These are phyloP conservation scores for Colletotrichum cordylinicola DNA, from an alignment of 2,329 filamentous ascomycete genomes.

Conservation along the genomic window DNA sequence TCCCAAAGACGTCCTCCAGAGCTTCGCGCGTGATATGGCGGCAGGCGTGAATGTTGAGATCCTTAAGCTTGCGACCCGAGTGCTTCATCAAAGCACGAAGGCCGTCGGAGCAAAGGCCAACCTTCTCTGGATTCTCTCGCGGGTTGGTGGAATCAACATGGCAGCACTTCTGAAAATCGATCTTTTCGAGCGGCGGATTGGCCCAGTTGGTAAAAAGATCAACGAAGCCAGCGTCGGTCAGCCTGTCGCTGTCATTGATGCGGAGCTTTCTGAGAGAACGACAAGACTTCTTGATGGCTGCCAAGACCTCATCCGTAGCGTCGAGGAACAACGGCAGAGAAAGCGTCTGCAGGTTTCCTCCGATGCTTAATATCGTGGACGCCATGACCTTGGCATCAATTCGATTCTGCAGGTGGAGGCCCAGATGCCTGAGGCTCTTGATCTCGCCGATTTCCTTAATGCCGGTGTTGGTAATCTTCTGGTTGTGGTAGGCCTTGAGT, in stretches of 20 bases:
- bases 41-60: constrained; percentile 82
- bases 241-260: constrained; percentile 76
- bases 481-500: constrained; percentile 84
- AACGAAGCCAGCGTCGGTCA: constrained; percentile 77
- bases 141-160: constrained; percentile 76
- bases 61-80: constrained; percentile 69
- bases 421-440: constrained; percentile 73
- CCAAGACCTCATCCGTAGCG: constrained; percentile 73
- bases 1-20: constrained; percentile 76
- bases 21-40: constrained; percentile 77
- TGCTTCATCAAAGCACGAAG: constrained; percentile 86
- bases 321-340: constrained; percentile 74
- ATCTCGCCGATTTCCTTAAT: constrained; percentile 70
- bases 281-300: constrained; percentile 74
- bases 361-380: constrained; percentile 66
- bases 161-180: constrained; percentile 81
- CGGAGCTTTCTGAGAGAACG: constrained; percentile 75
- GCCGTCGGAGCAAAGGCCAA: constrained; percentile 78
- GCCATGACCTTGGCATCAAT: constrained; percentile 65
- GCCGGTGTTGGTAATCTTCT: constrained; percentile 70
- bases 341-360: constrained; percentile 73
- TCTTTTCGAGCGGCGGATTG: constrained; percentile 72
- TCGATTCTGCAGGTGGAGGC: constrained; percentile 68
- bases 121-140: constrained; percentile 65
- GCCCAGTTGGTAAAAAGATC: constrained; percentile 77